Conservation (phyloP, 768 basidiomycete species). For the Guyanaporus albipodus region DNA sequence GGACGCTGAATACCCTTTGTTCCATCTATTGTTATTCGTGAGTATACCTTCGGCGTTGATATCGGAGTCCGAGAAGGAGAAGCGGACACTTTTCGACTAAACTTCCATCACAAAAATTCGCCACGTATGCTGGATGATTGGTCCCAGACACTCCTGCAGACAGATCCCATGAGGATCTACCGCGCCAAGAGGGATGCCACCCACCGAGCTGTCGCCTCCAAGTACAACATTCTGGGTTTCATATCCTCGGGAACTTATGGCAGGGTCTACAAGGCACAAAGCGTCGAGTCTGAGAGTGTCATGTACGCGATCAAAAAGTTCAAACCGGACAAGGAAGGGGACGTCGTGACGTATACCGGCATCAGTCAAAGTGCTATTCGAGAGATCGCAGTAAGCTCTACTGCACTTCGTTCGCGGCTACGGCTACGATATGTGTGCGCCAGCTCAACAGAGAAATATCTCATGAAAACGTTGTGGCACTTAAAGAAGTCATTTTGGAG, state of each 20-base stretch:
- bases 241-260: constrained; percentile 99
- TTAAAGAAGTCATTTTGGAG: constrained; percentile 94
- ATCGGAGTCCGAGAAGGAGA: neutral
- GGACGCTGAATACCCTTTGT: neutral
- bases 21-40: too few relatives aligned
- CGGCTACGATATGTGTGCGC: neutral
- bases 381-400: constrained; percentile 79
- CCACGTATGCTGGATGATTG: constrained; percentile 35
- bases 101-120: neutral
- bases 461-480: constrained; percentile 87
- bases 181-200: constrained; percentile 71
- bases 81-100: neutral
- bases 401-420: constrained; percentile 12
- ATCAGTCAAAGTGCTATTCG: constrained; percentile 97
- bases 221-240: constrained; percentile 92
- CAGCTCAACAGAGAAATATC: constrained; percentile 86
- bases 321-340: constrained; percentile 99
- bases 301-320: constrained; percentile 99
- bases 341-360: constrained; percentile 91
- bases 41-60: too few relatives aligned
- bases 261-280: constrained; percentile 95
- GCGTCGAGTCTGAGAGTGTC: constrained; percentile 60
- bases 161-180: constrained; percentile 84
- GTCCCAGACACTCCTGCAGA: constrained; percentile 33
- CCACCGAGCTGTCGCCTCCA: constrained; percentile 65